Percentiles rank a stretch among this genome's conserved stretches.
These are phyloP conservation scores for Fusarium sp. DNA, from an alignment of 2,329 filamentous ascomycete species.

Conservation along the genomic window DNA sequence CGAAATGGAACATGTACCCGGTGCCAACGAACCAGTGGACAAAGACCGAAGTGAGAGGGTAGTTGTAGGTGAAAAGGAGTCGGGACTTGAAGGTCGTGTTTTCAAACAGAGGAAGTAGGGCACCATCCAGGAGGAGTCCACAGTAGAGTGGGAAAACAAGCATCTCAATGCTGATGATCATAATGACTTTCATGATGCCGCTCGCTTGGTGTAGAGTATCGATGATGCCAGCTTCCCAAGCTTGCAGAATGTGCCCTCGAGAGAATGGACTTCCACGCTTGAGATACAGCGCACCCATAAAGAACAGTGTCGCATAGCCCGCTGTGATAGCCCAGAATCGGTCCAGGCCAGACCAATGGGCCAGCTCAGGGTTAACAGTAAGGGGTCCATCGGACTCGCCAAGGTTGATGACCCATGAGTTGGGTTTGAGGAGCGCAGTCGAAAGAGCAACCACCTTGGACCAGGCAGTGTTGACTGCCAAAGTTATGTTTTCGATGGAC, in stretches of 20 bases:
- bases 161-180: conserved; percentile 99
- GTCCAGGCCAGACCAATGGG: conserved; percentile 75
- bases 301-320: conserved; percentile 82
- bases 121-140: conserved; percentile 87
- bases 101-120: conserved; percentile 89
- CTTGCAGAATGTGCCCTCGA: conserved; percentile 63
- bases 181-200: conserved; percentile 95
- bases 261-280: conserved; percentile 78
- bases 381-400: conserved; percentile 55
- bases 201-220: conserved; percentile 92
- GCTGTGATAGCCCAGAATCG: conserved; percentile 78
- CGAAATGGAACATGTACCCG: conserved; percentile 99
- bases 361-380: conserved; percentile 67
- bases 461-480: conserved; percentile 19
- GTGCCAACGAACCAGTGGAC: conserved; percentile 99
- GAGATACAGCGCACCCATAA: conserved; percentile 82
- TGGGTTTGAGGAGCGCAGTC: conserved; percentile 57
- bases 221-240: conserved; percentile 80
- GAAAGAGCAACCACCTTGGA: conserved; percentile 37
- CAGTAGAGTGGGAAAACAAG: conserved; percentile 96
- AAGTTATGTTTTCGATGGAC: conserved; percentile 22
- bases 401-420: conserved; percentile 69
- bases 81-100: conserved; percentile 81
- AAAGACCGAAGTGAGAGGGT: conserved; percentile 91
- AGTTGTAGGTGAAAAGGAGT: conserved; percentile 79